Conservation (phyloP, 2,329 filamentous ascomycete species). For the Colletotrichum incanum region DNA sequence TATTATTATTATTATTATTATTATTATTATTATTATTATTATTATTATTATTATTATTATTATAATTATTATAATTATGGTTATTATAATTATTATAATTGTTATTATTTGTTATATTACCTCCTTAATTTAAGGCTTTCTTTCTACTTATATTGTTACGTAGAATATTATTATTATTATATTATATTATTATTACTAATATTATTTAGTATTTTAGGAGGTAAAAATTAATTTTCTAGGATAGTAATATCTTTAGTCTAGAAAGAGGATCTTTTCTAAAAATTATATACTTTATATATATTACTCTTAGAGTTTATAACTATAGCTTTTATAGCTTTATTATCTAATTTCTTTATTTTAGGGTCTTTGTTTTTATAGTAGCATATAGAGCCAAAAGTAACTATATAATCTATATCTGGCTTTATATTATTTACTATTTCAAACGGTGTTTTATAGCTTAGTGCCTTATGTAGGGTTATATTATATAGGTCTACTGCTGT, state of each 20-base stretch:
- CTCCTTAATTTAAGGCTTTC: neutral
- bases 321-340: neutral
- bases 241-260: neutral
- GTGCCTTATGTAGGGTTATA: neutral
- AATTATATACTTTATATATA: neutral
- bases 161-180: neutral
- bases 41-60: neutral
- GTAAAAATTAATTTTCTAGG: neutral
- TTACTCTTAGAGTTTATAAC: neutral
- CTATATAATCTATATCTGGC: neutral
- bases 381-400: neutral
- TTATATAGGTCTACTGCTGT: neutral
- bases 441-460: neutral
- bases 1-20: too few species aligned
- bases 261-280: neutral
- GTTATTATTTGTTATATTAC: too few species aligned
- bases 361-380: neutral
- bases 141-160: neutral
- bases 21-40: neutral
- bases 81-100: too few species aligned
- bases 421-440: neutral
- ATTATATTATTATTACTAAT: neutral
- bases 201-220: too few species aligned
- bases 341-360: neutral
- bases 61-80: neutral